Evolutionary conservation across 208 protist species (phyloP), one percentile per base, ranked within the genome.

Genomic region (Novymonas esmeraldas): DNA sequence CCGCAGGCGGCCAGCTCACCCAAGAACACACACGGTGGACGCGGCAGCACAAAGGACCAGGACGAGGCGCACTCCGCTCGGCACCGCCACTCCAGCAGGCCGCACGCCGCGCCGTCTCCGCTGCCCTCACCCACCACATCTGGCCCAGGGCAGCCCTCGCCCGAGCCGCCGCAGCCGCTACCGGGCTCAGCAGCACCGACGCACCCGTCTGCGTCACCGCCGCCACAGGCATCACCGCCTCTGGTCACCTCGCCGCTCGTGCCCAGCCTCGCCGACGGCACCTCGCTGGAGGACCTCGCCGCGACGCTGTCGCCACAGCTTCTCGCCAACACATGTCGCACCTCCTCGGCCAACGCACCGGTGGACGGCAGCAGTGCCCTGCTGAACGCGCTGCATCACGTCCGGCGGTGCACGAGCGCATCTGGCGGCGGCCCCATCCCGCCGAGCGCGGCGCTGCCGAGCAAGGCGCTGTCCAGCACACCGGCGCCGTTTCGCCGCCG

Each of bases 331-430:
- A 67, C 68, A 3, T 55, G n/a, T n/a, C n/a, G 29, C 18, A 31
- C 26, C 18, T 34, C 42, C 3, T 6, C 24, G 6, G 38, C 16
- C 22, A 33, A 48, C 20, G 44, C 34, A 3, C 33, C 7, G 18
- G 33, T 7, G 5, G 60, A 41, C 14, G 44, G 51, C 11, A 24
- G 50, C 6, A 54, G 2, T 0, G 2, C 39, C 39, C 48, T 63
- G 52, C 51, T 63, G 34, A 9, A 57, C 1, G 52, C 42, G 36
- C 60, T 57, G 28, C 16, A 28, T 22, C 39, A 63, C 29, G 46
- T 48, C 22, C 58, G 60, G 2, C 68, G 68, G 31, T 67, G 68
- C 52, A 74, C 60, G 18, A 74, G 60, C 22, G 68, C 68, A 4
- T 61, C 54, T n/a, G 44, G 45, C 55, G 24, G 49, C 51, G 28